phyloP scores from a whole-genome alignment of 2,329 filamentous ascomycete species.

The Fusarium temperatum region DNA sequence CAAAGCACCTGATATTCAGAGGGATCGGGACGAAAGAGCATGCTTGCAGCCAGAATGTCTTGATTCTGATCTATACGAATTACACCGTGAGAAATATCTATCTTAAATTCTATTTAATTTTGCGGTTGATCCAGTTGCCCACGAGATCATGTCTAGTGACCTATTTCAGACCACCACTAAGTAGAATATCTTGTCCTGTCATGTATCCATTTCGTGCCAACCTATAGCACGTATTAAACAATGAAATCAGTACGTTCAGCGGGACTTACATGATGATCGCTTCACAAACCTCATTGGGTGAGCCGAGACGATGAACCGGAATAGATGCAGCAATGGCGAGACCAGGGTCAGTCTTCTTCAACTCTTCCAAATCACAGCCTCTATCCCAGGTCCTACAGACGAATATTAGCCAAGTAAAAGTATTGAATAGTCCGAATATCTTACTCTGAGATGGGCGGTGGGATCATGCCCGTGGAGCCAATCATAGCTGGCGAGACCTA shows the following conservation, averaged over 20 bases:
- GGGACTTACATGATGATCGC: slow-evolving; percentile 46
- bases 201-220: slow-evolving; percentile 19
- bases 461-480: slow-evolving; percentile 49
- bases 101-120: neutral
- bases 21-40: neutral
- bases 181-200: slow-evolving; percentile 16
- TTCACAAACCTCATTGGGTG: slow-evolving; percentile 48
- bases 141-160: neutral
- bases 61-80: neutral
- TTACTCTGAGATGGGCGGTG: slow-evolving; percentile 44
- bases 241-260: rapidly evolving
- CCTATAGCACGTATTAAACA: neutral
- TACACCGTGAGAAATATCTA: neutral
- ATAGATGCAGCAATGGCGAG: slow-evolving; percentile 48
- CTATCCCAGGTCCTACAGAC: slow-evolving; percentile 43
- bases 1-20: neutral
- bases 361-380: slow-evolving; percentile 42
- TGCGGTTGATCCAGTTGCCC: neutral
- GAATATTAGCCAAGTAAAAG: neutral
- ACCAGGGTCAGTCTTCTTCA: slow-evolving; percentile 45
- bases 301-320: slow-evolving; percentile 47
- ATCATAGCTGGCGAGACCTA: slow-evolving; percentile 51
- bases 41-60: neutral
- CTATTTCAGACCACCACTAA: slow-evolving; percentile 18
- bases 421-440: neutral